A percentile compares a stretch with the other conserved stretches of the same genome.
Conservation (phyloP, 306 rosid species). For the Castanea mollissima region DNA sequence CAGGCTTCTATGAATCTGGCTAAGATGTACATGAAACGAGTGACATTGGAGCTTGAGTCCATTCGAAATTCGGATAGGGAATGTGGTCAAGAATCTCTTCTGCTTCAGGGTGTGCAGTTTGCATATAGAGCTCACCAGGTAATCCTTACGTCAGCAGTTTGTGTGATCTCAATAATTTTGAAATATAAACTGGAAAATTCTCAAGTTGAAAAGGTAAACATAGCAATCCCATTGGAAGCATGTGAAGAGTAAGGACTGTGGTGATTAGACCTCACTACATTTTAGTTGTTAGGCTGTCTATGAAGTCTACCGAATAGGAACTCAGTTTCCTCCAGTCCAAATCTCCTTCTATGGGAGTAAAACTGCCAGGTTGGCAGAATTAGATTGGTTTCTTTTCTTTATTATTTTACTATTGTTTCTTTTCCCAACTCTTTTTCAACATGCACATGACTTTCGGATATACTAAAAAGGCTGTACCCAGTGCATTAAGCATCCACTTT, state of each 20-base stretch:
- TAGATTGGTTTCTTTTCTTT: not conserved
- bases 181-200: not conserved
- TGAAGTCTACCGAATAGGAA: not conserved
- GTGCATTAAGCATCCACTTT: too few relatives aligned
- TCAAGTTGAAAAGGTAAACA: not conserved
- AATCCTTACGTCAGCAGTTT: slow-evolving; percentile 11
- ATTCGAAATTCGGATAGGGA: slow-evolving; percentile 66
- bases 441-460: not conserved
- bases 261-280: not conserved
- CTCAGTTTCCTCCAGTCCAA: not conserved
- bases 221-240: not conserved
- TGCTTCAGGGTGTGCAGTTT: slow-evolving; percentile 81
- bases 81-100: slow-evolving; percentile 83
- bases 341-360: not conserved
- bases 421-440: not conserved
- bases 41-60: slow-evolving; percentile 70
- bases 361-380: not conserved
- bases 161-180: not conserved
- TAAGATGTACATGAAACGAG: slow-evolving; percentile 84
- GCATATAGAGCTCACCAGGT: slow-evolving; percentile 94
- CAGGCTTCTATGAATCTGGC: slow-evolving; percentile 75
- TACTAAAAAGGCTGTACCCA: too few relatives aligned
- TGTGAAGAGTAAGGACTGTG: not conserved
- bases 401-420: not conserved
- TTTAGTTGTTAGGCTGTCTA: not conserved